Percentiles rank a stretch among this genome's conserved stretches.
Conservation (phyloP, 495 filamentous ascomycete species). For the Talaromyces ruber region DNA sequence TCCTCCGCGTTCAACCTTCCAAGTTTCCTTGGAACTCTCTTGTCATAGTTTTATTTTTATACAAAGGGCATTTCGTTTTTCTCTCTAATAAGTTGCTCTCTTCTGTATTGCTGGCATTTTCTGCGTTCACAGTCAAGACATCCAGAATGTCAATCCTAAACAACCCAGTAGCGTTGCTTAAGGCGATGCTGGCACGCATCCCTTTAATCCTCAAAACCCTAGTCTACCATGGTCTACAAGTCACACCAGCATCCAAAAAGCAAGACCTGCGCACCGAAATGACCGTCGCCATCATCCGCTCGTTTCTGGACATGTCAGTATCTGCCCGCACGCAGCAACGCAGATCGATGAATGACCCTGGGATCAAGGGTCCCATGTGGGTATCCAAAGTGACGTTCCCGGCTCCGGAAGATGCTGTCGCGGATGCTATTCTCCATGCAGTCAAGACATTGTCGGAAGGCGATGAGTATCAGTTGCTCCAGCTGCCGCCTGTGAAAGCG, state of each 20-base stretch:
- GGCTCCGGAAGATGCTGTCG: conserved; percentile 45
- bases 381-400: conserved; percentile 57
- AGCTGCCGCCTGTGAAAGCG: conserved; percentile 43
- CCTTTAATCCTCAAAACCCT: conserved; percentile 61
- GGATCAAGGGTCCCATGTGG: conserved; percentile 76
- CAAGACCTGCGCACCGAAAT: conserved; percentile 74
- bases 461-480: conserved; percentile 31
- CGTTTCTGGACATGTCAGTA: conserved; percentile 38
- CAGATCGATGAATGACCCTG: conserved; percentile 50
- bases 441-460: conserved; percentile 54
- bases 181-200: conserved; percentile 45
- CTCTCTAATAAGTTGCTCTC: too few species aligned
- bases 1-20: background rate
- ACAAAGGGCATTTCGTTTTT: too few species aligned
- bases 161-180: conserved; percentile 29
- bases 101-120: background rate
- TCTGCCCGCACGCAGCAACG: conserved; percentile 57
- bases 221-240: conserved; percentile 55
- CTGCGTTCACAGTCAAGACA: background rate
- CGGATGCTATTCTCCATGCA: conserved; percentile 48
- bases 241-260: conserved; percentile 61
- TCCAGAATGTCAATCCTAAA: conserved; percentile 3
- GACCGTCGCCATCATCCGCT: conserved; percentile 60
- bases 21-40: background rate
- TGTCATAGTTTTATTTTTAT: background rate